These are phyloP conservation scores for Candida sp. DNA, from an alignment of 1,139 yeast species.

Conservation along the genomic window DNA sequence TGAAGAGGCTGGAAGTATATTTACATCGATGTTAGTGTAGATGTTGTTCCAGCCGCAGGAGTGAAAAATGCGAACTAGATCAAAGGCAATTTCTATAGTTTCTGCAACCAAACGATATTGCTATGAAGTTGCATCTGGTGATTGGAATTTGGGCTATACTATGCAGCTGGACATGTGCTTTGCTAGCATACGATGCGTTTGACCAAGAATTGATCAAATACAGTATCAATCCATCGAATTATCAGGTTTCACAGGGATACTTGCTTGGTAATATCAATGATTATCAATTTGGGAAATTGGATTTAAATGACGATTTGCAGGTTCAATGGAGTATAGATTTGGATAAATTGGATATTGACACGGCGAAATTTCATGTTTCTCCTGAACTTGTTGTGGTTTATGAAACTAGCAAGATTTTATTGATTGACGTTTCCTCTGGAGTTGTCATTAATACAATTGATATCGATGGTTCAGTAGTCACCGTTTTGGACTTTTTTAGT, in stretches of 20 bases:
- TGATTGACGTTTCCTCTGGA: not conserved
- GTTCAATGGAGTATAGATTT: conserved; percentile 14
- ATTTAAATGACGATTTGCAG: conserved; percentile 7
- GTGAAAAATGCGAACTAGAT: not conserved
- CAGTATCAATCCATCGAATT: conserved; percentile 10
- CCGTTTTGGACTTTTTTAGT: not conserved
- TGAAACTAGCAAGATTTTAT: not conserved
- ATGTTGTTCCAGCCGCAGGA: not conserved
- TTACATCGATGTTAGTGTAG: too few relatives aligned
- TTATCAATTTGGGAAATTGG: conserved; percentile 23
- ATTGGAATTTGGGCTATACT: not conserved
- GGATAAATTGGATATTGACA: conserved; percentile 1
- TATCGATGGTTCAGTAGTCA: not conserved
- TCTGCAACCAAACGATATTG: not conserved
- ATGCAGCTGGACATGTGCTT: conserved; percentile 7
- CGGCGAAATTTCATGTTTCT: not conserved
- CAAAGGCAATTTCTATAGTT: not conserved
- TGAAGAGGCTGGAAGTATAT: too few relatives aligned
- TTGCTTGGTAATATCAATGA: conserved; percentile 24
- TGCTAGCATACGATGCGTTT: conserved; percentile 36
- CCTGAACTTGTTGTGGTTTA: not conserved
- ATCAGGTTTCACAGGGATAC: conserved; percentile 11
- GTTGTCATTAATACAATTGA: not conserved
- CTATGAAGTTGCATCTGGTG: conserved; percentile 1
- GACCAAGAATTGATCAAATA: conserved; percentile 30